A percentile compares a stretch with the other conserved stretches of the same genome.
These are phyloP conservation scores for Candida labiduridarum DNA, from an alignment of 1,139 yeast species.

Conservation along the genomic window DNA sequence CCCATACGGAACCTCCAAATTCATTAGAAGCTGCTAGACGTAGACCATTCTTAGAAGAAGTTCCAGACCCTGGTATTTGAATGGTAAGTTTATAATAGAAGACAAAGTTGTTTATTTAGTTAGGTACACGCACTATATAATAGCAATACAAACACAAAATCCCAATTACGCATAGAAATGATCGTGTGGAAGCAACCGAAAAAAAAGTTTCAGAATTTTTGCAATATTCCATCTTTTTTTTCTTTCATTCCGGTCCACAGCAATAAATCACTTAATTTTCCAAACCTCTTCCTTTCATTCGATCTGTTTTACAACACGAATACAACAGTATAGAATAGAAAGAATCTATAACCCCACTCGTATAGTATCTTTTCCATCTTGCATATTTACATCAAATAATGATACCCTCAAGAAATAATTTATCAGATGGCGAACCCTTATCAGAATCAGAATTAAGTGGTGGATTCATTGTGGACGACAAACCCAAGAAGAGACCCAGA, in stretches of 20 bases:
- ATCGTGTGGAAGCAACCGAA: neutral
- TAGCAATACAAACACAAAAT: neutral
- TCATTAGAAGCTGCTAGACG: slow-evolving; percentile 9
- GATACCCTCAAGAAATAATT: slow-evolving; percentile 8
- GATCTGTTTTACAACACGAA: neutral
- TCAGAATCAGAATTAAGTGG: slow-evolving; percentile 30
- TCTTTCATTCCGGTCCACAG: neutral
- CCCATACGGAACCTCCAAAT: neutral
- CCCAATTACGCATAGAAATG: slow-evolving; percentile 1
- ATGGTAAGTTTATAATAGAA: neutral
- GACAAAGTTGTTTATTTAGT: neutral
- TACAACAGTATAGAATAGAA: neutral
- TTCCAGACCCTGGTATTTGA: slow-evolving; percentile 38
- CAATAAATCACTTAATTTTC: neutral
- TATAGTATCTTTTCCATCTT: neutral
- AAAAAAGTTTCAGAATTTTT: neutral
- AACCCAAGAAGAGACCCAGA: slow-evolving; percentile 22
- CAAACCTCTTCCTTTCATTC: neutral
- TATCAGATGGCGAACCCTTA: slow-evolving; percentile 5
- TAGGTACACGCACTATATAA: neutral
- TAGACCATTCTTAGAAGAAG: slow-evolving; percentile 38
- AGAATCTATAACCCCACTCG: neutral
- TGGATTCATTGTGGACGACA: slow-evolving; percentile 47
- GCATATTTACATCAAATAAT: neutral
- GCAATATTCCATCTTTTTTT: slow-evolving; percentile 1